These are phyloP conservation scores for Thecamonas trahens DNA, from an alignment of 78 protist species.

Conservation along the genomic window DNA sequence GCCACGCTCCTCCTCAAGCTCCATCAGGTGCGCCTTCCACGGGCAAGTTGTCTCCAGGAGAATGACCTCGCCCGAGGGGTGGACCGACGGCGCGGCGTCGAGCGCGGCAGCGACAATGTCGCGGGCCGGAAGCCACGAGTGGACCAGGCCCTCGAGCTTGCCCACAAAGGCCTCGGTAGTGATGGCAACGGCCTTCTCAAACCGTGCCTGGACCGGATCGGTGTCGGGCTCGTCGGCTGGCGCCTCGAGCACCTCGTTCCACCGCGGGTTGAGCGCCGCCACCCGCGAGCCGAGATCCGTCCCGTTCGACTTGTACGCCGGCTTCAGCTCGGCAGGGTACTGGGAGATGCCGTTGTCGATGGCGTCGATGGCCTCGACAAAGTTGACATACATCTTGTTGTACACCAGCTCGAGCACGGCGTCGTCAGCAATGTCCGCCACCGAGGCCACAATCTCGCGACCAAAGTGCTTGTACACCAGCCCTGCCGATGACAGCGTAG, in stretches of 20 bases:
- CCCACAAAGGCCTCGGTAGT: slow-evolving; percentile 50
- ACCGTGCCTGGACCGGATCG: slow-evolving; percentile 9
- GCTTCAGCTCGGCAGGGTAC: slow-evolving; percentile 3
- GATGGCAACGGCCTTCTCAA: slow-evolving; percentile 46
- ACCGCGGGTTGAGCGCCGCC: slow-evolving; percentile 36
- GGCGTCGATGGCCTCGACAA: slow-evolving; percentile 74
- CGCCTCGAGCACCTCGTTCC: too few species aligned
- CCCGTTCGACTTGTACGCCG: neutral
- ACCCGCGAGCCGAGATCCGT: slow-evolving; percentile 49
- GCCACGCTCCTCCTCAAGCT: slow-evolving; percentile 40
- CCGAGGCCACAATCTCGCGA: slow-evolving; percentile 36
- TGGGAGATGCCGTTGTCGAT: slow-evolving; percentile 71
- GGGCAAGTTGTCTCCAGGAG: slow-evolving; percentile 54
- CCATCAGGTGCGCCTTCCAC: slow-evolving; percentile 74
- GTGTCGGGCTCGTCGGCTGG: slow-evolving; percentile 22
- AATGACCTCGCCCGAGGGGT: slow-evolving; percentile 45
- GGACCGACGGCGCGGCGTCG: neutral
- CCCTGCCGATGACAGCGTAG: slow-evolving; percentile 51
- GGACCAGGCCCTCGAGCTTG: slow-evolving; percentile 5
- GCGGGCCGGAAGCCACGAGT: slow-evolving; percentile 71
- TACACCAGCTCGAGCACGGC: slow-evolving; percentile 22
- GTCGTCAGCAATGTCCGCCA: slow-evolving; percentile 25
- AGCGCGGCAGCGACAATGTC: slow-evolving; percentile 44
- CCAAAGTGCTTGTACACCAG: slow-evolving; percentile 75
- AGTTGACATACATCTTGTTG: slow-evolving; percentile 19